Percentiles rank a stretch among this genome's conserved stretches.
Evolutionary conservation across 2,329 filamentous ascomycete species (phyloP).

Genomic region (Cryphonectria carpinicola): DNA sequence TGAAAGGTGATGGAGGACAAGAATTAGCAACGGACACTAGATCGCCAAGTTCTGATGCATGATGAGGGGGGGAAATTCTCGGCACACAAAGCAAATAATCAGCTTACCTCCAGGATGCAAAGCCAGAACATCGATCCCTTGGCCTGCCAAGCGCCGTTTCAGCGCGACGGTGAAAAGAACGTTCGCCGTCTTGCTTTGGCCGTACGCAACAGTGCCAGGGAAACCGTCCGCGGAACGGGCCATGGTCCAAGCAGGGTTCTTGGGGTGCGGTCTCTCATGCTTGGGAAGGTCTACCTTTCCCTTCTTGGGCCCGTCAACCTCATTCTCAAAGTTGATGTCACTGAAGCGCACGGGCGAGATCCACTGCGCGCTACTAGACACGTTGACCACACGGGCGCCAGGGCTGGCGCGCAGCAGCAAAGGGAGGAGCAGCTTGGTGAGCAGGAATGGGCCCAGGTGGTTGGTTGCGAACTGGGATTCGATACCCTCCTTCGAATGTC

Average conservation of each 20-base stretch:
- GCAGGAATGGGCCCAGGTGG: constrained; percentile 41
- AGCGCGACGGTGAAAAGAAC: constrained; percentile 42
- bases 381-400: constrained; percentile 32
- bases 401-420: constrained; percentile 32
- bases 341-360: constrained; percentile 38
- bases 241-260: constrained; percentile 11
- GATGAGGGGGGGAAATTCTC: not conserved
- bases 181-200: constrained; percentile 52
- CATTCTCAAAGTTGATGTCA: constrained; percentile 39
- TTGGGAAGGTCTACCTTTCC: constrained; percentile 5
- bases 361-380: constrained; percentile 28
- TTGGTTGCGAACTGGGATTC: constrained; percentile 42
- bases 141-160: constrained; percentile 11
- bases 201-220: constrained; percentile 41
- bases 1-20: constrained; percentile 25
- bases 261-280: constrained; percentile 19
- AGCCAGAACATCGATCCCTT: constrained; percentile 28
- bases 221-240: constrained; percentile 7
- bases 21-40: constrained; percentile 14
- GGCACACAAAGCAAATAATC: constrained; percentile 3
- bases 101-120: constrained; percentile 33
- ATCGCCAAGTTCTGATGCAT: not conserved
- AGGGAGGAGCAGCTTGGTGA: constrained; percentile 42
- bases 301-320: constrained; percentile 9
- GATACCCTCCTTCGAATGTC: constrained; percentile 38